These are phyloP conservation scores for Acanthamoeba sp. DNA, from an alignment of 208 protist species.

Conservation along the genomic window DNA sequence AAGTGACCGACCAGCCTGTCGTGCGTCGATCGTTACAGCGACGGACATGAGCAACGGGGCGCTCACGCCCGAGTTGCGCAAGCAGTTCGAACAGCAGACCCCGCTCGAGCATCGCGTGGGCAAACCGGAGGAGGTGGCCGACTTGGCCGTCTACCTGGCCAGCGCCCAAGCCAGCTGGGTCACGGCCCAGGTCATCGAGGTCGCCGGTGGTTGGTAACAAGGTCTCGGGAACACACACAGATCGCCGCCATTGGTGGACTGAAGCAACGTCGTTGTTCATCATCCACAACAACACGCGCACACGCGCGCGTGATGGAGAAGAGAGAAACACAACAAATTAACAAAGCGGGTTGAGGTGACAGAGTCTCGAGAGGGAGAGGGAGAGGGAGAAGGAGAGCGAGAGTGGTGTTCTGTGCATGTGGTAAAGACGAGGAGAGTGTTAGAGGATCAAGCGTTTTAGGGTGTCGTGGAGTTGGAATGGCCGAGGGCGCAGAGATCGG, in stretches of 20 bases:
- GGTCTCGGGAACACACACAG: too few relatives aligned
- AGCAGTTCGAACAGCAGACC: not conserved
- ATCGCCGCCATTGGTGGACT: too few relatives aligned
- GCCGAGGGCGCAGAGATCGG: not conserved
- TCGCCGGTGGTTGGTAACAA: not conserved
- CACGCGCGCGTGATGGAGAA: too few relatives aligned
- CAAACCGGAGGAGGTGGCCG: not conserved
- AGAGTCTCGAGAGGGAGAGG: too few relatives aligned
- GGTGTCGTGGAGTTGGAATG: not conserved
- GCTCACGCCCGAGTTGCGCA: not conserved
- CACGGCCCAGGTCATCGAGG: not conserved
- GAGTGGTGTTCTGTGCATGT: too few relatives aligned
- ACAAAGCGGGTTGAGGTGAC: too few relatives aligned
- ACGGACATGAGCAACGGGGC: constrained; percentile 32
- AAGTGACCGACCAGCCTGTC: too few relatives aligned
- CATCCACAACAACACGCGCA: too few relatives aligned
- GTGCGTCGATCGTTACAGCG: too few relatives aligned
- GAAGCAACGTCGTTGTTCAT: too few relatives aligned
- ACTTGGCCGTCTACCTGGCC: not conserved
- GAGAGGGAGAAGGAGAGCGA: not conserved
- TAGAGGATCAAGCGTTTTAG: not conserved
- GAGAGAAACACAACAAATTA: too few relatives aligned
- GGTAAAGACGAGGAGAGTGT: too few relatives aligned
- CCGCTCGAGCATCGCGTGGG: not conserved
- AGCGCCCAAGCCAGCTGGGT: not conserved